phyloP scores from a whole-genome alignment of 805 yeast species.

The Ogataea dorogensis region DNA sequence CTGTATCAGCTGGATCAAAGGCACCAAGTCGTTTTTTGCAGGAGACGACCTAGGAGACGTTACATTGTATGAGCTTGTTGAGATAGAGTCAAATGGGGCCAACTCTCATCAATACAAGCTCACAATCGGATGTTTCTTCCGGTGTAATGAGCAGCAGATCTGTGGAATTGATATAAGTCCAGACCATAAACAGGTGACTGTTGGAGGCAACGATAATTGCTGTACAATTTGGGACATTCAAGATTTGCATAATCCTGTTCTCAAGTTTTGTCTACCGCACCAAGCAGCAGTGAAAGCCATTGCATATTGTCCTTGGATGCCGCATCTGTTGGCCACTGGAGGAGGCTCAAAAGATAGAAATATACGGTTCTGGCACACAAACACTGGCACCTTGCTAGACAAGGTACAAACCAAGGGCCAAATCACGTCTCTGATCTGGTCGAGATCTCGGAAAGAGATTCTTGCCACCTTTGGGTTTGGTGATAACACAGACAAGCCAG shows the following conservation, averaged over 20 bases:
- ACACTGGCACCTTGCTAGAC: constrained; percentile 67
- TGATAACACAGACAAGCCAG: constrained; percentile 43
- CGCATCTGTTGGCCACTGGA: constrained; percentile 79
- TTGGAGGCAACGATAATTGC: constrained; percentile 83
- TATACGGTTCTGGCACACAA: constrained; percentile 85
- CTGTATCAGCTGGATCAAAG: constrained; percentile 60
- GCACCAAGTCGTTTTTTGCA: constrained; percentile 43
- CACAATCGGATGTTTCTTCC: constrained; percentile 31
- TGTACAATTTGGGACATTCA: constrained; percentile 75
- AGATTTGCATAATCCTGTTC: constrained; percentile 39
- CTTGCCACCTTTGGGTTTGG: constrained; percentile 84
- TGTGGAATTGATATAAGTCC: constrained; percentile 65
- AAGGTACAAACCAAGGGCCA: constrained; percentile 64
- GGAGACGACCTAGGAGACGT: constrained; percentile 71
- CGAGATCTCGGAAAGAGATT: constrained; percentile 57
- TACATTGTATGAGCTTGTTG: constrained; percentile 36
- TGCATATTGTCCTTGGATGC: constrained; percentile 90
- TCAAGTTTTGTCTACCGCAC: constrained; percentile 57
- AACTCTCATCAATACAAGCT: constrained; percentile 11
- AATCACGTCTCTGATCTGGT: constrained; percentile 80
- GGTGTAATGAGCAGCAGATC: constrained; percentile 55
- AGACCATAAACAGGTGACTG: constrained; percentile 57
- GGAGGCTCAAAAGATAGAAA: constrained; percentile 83
- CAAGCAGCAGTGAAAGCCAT: constrained; percentile 88
- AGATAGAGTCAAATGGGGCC: constrained; percentile 5